Percentiles rank a stretch among this genome's conserved stretches.
phyloP scores from a whole-genome alignment of 768 basidiomycete species.

The Candolleomyces eurysporus region DNA sequence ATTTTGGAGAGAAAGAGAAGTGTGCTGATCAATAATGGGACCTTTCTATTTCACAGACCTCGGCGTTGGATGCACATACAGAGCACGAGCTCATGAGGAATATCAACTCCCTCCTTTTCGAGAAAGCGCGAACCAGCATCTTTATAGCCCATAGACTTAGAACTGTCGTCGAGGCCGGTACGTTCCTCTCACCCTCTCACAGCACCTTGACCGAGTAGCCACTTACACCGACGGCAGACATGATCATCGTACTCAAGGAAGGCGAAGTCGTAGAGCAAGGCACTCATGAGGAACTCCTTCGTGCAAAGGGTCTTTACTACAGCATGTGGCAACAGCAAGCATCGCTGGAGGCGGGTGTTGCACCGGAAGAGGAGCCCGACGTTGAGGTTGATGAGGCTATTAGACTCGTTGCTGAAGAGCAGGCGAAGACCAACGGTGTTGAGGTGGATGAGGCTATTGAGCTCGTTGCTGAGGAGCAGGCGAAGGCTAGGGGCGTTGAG shows the following conservation, averaged over 20 bases:
- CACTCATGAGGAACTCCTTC: constrained; percentile 85
- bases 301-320: constrained; percentile 64
- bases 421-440: neutral
- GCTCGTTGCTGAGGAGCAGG: constrained; percentile 5
- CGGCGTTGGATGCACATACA: constrained; percentile 92
- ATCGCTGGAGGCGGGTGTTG: constrained; percentile 29
- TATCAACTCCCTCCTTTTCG: constrained; percentile 75
- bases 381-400: constrained; percentile 9
- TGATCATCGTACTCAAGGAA: constrained; percentile 93
- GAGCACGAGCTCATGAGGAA: constrained; percentile 95
- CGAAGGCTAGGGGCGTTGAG: neutral
- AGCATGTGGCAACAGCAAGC: constrained; percentile 84
- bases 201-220: neutral
- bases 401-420: constrained; percentile 6
- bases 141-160: constrained; percentile 95
- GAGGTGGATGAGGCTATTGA: constrained; percentile 8
- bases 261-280: constrained; percentile 91
- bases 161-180: constrained; percentile 88
- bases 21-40: neutral
- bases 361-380: constrained; percentile 14
- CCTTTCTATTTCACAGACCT: constrained; percentile 58
- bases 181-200: constrained; percentile 15
- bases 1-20: neutral
- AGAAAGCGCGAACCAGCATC: constrained; percentile 85
- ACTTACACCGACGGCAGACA: constrained; percentile 43